Conservation (phyloP, 345 rosid species). For the Streptanthus diversifolius region DNA sequence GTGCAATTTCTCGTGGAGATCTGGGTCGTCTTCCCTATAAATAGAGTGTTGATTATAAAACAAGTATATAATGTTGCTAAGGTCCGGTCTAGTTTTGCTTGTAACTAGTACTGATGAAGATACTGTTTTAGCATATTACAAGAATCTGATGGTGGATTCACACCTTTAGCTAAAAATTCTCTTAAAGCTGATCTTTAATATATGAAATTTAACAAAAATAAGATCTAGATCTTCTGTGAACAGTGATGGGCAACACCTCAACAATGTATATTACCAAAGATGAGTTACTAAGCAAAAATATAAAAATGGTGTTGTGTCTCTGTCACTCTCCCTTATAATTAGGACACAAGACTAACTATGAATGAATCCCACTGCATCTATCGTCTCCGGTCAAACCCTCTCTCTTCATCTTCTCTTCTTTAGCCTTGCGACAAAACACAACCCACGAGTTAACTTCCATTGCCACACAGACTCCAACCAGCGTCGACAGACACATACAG, state of each 20-base stretch:
- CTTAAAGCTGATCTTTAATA: background rate
- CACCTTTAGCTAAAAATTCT: background rate
- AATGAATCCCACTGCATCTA: slow-evolving; percentile 28
- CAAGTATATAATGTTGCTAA: too few relatives aligned
- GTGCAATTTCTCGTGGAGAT: too few relatives aligned
- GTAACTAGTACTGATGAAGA: too few relatives aligned
- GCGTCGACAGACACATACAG: slow-evolving; percentile 67
- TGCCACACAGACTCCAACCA: slow-evolving; percentile 74
- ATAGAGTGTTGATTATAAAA: too few relatives aligned
- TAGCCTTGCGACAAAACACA: slow-evolving; percentile 81
- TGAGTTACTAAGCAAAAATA: background rate
- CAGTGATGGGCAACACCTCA: slow-evolving; percentile 4
- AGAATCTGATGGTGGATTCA: background rate
- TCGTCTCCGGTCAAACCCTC: slow-evolving; percentile 48
- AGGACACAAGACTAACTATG: slow-evolving; percentile 28
- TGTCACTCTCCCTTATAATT: background rate
- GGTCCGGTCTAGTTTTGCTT: too few relatives aligned
- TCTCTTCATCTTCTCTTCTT: slow-evolving; percentile 87
- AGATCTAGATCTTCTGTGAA: slow-evolving; percentile 13
- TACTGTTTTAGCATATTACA: too few relatives aligned
- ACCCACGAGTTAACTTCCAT: slow-evolving; percentile 97
- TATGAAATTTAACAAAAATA: background rate
- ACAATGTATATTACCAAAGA: background rate
- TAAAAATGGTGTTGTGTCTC: background rate
- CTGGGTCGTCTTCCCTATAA: too few relatives aligned